Evolutionary conservation across 768 basidiomycete genomes (phyloP).

Genomic region (Pleurotus tuoliensis): DNA sequence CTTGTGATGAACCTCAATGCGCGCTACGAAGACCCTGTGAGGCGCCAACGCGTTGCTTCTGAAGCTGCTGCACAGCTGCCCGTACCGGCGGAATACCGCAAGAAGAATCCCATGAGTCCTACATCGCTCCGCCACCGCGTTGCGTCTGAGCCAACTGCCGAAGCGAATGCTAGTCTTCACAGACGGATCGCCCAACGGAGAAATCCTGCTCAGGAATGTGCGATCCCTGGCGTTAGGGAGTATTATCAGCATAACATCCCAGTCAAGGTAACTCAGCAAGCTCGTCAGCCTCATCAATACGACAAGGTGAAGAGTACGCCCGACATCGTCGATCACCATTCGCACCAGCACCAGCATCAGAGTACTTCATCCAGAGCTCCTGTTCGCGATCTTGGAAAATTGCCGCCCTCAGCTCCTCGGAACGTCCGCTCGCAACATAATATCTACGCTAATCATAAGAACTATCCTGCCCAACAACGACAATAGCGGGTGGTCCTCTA

Average conservation of each 20-base stretch:
- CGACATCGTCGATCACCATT: no score
- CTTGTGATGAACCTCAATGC: conserved; percentile 1
- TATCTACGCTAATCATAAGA: no score
- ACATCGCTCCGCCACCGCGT: neutral
- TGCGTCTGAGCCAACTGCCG: neutral
- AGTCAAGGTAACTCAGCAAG: neutral
- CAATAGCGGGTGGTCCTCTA: no score
- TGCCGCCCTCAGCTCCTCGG: no score
- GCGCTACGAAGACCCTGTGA: neutral
- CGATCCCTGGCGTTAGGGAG: neutral
- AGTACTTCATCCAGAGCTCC: no score
- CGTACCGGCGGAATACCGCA: neutral
- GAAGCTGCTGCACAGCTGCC: neutral
- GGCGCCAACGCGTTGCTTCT: neutral
- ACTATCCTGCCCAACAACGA: no score
- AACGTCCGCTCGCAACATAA: no score
- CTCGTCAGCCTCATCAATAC: no score
- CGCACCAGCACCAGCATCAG: no score
- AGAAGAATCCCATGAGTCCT: no score
- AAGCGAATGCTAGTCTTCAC: neutral
- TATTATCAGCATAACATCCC: conserved; percentile 3
- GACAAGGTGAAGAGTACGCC: no score
- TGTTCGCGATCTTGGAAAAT: no score
- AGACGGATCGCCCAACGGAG: conserved; percentile 1
- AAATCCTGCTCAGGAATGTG: neutral